These are phyloP conservation scores for Naganishia randhawae DNA, from an alignment of 768 basidiomycete species.

Conservation along the genomic window DNA sequence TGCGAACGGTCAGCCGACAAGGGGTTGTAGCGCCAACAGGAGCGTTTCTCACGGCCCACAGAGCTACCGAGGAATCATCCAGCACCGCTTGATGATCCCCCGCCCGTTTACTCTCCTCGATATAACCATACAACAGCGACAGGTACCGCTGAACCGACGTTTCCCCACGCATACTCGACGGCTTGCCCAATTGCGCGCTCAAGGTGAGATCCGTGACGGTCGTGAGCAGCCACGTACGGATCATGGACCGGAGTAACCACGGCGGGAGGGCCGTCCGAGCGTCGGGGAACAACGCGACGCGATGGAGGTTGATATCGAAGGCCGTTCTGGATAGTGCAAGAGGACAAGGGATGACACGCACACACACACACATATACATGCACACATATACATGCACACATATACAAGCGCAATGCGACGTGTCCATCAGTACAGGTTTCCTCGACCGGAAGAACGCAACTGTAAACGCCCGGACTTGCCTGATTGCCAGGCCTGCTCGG, in stretches of 20 bases:
- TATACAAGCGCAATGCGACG: no score
- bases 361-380: no score
- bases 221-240: constrained; percentile 37
- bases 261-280: constrained; percentile 32
- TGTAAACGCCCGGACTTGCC: not conserved
- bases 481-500: constrained; percentile 33
- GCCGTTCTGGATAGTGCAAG: constrained; percentile 28
- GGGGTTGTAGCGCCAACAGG: not conserved
- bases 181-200: constrained; percentile 38
- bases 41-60: constrained; percentile 28
- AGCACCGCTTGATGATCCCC: constrained; percentile 4
- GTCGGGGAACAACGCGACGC: constrained; percentile 33
- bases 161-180: constrained; percentile 32
- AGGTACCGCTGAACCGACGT: constrained; percentile 30
- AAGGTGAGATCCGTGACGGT: constrained; percentile 36
- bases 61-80: constrained; percentile 33
- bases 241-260: constrained; percentile 33
- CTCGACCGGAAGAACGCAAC: no score
- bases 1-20: not conserved
- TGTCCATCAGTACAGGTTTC: not conserved
- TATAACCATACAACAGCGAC: constrained; percentile 22
- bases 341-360: not conserved
- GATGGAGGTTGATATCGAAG: constrained; percentile 42
- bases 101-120: constrained; percentile 6
- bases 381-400: no score